Evolutionary conservation across 2,329 filamentous ascomycete species (phyloP).

Genomic region (Parastagonospora avenae): DNA sequence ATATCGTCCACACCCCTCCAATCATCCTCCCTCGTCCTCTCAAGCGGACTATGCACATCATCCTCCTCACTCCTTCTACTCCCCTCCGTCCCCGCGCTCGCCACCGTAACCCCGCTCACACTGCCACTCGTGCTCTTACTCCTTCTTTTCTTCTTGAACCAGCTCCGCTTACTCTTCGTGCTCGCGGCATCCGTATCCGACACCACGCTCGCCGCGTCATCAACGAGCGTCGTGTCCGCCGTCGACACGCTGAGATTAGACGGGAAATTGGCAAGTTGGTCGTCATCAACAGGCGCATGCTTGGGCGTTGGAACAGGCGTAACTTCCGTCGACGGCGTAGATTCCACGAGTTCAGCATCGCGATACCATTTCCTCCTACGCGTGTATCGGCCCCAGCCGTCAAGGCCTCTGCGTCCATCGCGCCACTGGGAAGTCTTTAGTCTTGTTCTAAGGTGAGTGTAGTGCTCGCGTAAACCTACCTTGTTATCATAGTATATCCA

Average conservation of each 20-base stretch:
- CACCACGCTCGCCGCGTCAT: conserved; percentile 26
- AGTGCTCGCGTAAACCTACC: conserved; percentile 54
- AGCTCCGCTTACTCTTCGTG: conserved; percentile 38
- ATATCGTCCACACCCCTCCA: conserved; percentile 87
- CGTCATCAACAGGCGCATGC: conserved; percentile 37
- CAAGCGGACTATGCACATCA: conserved; percentile 57
- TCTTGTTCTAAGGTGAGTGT: background rate
- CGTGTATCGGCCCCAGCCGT: conserved; percentile 95
- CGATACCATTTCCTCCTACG: conserved; percentile 94
- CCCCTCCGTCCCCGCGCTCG: conserved; percentile 35
- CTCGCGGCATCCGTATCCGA: conserved; percentile 40
- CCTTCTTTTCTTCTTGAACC: conserved; percentile 44
- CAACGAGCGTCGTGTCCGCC: conserved; percentile 28
- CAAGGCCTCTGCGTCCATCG: conserved; percentile 78
- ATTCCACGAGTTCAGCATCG: conserved; percentile 91
- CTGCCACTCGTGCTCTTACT: conserved; percentile 36
- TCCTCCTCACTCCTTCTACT: conserved; percentile 50
- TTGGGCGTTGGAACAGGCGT: conserved; percentile 51
- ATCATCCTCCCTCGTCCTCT: conserved; percentile 58
- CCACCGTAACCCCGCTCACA: conserved; percentile 36
- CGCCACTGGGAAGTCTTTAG: conserved; percentile 70
- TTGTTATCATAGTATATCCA: conserved; percentile 99
- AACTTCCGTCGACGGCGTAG: conserved; percentile 54
- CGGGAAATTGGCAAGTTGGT: conserved; percentile 25
- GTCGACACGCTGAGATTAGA: conserved; percentile 34